Conservation (phyloP, 129 eudicot genomes). For the Pseudognaphalium luteoalbum region DNA sequence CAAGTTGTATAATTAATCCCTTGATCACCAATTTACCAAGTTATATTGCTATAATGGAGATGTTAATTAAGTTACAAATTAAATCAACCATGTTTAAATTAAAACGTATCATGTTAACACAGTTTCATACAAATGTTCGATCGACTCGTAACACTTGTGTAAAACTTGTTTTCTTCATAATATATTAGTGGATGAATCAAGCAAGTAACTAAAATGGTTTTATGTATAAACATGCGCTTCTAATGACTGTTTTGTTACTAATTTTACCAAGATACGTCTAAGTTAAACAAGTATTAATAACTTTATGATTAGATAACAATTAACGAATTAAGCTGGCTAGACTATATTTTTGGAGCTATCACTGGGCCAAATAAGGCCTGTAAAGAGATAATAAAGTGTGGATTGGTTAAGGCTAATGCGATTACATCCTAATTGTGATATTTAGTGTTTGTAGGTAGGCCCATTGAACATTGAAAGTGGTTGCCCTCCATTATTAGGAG, state of each 20-base stretch:
- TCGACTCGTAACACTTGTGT: neutral
- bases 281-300: neutral
- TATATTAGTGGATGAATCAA: neutral
- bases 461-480: conserved; percentile 29
- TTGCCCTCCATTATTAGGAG: conserved; percentile 13
- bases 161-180: neutral
- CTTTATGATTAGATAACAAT: neutral
- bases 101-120: neutral
- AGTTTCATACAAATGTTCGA: neutral
- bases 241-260: neutral
- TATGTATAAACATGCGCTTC: neutral
- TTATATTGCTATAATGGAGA: neutral
- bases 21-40: neutral
- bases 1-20: neutral
- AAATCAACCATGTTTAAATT: neutral
- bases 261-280: neutral
- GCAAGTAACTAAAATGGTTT: neutral
- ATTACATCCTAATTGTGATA: neutral
- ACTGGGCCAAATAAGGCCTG: conserved; percentile 21
- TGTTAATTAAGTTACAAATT: neutral
- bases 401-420: neutral
- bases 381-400: conserved; percentile 2
- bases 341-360: neutral
- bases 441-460: conserved; percentile 19
- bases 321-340: neutral